Base-by-base conservation (phyloP, 345 rosid genomes). In the Psidium friedrichsthalianum region DNA sequence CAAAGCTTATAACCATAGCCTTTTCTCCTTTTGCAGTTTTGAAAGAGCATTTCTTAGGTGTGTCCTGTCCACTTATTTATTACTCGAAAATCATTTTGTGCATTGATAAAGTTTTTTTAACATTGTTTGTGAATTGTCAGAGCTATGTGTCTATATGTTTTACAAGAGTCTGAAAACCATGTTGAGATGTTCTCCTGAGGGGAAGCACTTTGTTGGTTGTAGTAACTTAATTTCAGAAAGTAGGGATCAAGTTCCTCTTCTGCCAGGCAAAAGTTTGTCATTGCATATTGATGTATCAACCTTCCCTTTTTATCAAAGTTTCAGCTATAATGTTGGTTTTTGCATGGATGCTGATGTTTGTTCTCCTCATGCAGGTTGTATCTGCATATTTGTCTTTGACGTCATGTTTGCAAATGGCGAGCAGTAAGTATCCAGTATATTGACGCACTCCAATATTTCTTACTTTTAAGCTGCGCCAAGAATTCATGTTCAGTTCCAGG, bases 361-460 rank as follows among this genome's bases (percentile, higher is more conserved):
- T 74, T 88, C 44, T 80, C 86, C 81, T 57, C 81, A n/a, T 91
- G 94, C 97, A 95, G 99, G 93, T 95, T 29, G 93, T 74, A 92
- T 96, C 59, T 96, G 98, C 82, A 86, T 95, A 64, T 95, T 95
- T 85, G 93, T 94, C 89, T 95, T 95, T 85, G 99, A 96, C 86
- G 87, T 96, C 89, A 95, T 96, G 99, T 95, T 93, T 89, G 88
- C 94, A 86, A 94, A 96, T 83, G 99, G 96, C 89, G 90, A 94
- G 86, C 92, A 90, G 98, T 96, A 92, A 86, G 88, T 85, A 84
- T 85, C 92, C 92, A 89, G 98, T 94, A 92, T 86, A 87, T 85
- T 84, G 36, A 85, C 32, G 16, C 32, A 27, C 82, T 18, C 13
- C 56, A 8, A 4, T 83, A 76, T 56, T 74, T 83, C 56, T 82